Percentiles rank a stretch among this genome's conserved stretches.
Conservation (phyloP, 2,329 filamentous ascomycete species). For the Myriosclerotinia curreyana region DNA sequence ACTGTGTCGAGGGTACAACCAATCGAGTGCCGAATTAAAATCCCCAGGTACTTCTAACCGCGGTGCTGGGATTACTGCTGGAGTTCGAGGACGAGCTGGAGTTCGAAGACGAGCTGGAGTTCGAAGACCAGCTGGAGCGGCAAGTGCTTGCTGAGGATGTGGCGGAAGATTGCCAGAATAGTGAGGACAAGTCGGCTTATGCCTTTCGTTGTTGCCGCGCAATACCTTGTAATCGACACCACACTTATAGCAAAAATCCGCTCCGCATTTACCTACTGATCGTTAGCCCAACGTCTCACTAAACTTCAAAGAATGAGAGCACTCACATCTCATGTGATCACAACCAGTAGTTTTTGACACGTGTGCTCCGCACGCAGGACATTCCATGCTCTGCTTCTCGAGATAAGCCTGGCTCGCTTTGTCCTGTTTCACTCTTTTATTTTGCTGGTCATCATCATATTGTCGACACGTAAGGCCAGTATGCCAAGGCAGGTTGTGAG, state of each 20-base stretch:
- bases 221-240: not conserved
- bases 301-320: not conserved
- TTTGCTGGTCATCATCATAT: constrained; percentile 31
- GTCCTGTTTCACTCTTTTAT: constrained; percentile 24
- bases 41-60: no score
- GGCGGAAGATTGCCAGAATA: not conserved
- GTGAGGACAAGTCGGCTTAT: not conserved
- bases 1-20: no score
- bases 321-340: constrained; percentile 31
- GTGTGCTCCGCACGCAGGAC: not conserved
- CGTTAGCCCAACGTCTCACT: not conserved
- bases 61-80: no score
- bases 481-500: constrained; percentile 46
- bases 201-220: not conserved
- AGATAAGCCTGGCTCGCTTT: constrained; percentile 9
- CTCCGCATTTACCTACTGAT: not conserved
- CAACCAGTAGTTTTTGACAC: constrained; percentile 22
- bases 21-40: no score
- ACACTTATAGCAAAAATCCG: not conserved
- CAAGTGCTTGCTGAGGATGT: not conserved
- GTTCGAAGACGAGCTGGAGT: no score
- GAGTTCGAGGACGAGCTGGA: no score
- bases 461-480: constrained; percentile 41
- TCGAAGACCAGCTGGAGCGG: no score
- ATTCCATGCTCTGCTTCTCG: not conserved